A percentile compares a stretch with the other conserved stretches of the same genome.
Conservation (phyloP, 2,329 filamentous ascomycete species). For the Penicillium sp. region DNA sequence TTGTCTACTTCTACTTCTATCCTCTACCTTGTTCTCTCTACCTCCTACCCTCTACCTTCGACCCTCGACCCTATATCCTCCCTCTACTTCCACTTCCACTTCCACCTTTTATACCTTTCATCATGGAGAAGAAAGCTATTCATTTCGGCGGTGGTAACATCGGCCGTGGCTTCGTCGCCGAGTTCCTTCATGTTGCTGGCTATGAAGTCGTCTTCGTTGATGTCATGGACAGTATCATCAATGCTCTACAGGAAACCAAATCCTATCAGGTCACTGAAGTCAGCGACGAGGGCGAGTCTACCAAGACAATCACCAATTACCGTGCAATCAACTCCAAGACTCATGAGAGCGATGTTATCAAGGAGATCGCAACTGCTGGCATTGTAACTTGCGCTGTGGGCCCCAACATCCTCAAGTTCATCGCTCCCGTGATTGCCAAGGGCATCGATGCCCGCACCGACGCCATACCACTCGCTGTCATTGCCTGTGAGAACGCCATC, state of each 20-base stretch:
- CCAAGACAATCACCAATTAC: constrained; percentile 88
- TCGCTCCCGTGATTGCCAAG: constrained; percentile 92
- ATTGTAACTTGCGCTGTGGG: constrained; percentile 96
- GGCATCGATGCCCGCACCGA: constrained; percentile 74
- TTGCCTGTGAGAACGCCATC: constrained; percentile 98
- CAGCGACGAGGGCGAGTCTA: constrained; percentile 74
- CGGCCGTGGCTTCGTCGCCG: constrained; percentile 81
- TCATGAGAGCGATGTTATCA: constrained; percentile 73
- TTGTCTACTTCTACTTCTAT: neutral
- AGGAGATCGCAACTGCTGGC: constrained; percentile 83
- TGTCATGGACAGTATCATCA: constrained; percentile 80
- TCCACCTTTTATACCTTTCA: constrained; percentile 7
- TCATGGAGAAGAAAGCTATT: constrained; percentile 65
- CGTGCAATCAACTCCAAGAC: constrained; percentile 93
- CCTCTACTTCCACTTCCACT: neutral
- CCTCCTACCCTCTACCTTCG: no score
- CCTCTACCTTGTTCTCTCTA: neutral
- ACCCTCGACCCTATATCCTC: neutral
- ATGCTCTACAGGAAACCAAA: constrained; percentile 69
- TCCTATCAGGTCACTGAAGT: constrained; percentile 94
- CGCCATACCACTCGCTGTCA: constrained; percentile 74
- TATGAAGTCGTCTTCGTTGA: constrained; percentile 97
- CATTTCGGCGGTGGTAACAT: constrained; percentile 88
- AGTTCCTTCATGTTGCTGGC: constrained; percentile 90
- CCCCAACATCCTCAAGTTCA: constrained; percentile 92